A percentile compares a stretch with the other conserved stretches of the same genome.
phyloP scores from a whole-genome alignment of 108 stramenopile genomes.

The Stephanodiscus triporus region DNA sequence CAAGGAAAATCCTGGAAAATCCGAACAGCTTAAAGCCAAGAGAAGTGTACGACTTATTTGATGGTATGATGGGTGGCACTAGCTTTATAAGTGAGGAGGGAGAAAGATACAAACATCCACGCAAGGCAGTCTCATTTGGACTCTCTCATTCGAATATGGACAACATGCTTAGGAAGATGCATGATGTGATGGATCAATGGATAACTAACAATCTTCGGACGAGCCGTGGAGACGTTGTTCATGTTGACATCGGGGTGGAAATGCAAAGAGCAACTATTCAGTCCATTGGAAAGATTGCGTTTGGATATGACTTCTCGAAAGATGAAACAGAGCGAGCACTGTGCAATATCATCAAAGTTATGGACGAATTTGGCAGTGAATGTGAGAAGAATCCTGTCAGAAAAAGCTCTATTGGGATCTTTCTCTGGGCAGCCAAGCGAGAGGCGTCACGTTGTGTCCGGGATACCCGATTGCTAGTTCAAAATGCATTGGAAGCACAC shows the following conservation, averaged over 20 bases:
- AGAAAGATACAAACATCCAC: slow-evolving; percentile 47
- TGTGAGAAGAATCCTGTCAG: background rate
- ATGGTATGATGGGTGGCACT: slow-evolving; percentile 24
- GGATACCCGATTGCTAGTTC: background rate
- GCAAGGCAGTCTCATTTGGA: slow-evolving; percentile 47
- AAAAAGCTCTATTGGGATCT: background rate
- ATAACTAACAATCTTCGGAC: slow-evolving; percentile 35
- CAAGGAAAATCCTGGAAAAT: slow-evolving; percentile 49
- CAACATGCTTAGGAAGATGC: slow-evolving; percentile 44
- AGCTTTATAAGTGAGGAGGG: slow-evolving; percentile 51
- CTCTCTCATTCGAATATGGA: slow-evolving; percentile 43
- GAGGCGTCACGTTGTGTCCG: background rate
- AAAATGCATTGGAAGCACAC: background rate
- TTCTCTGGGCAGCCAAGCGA: slow-evolving; percentile 23
- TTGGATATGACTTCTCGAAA: slow-evolving; percentile 50
- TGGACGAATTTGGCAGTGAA: slow-evolving; percentile 5
- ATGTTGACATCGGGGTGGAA: slow-evolving; percentile 51
- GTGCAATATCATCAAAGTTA: background rate
- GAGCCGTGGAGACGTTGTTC: slow-evolving; percentile 9
- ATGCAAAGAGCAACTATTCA: slow-evolving; percentile 45
- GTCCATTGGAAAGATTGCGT: slow-evolving; percentile 53
- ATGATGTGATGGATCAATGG: slow-evolving; percentile 43
- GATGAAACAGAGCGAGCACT: slow-evolving; percentile 13
- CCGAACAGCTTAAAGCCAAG: slow-evolving; percentile 31
- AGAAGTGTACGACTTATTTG: slow-evolving; percentile 22